Conservation (phyloP, 768 basidiomycete species). For the Rhizopogon sp. region DNA sequence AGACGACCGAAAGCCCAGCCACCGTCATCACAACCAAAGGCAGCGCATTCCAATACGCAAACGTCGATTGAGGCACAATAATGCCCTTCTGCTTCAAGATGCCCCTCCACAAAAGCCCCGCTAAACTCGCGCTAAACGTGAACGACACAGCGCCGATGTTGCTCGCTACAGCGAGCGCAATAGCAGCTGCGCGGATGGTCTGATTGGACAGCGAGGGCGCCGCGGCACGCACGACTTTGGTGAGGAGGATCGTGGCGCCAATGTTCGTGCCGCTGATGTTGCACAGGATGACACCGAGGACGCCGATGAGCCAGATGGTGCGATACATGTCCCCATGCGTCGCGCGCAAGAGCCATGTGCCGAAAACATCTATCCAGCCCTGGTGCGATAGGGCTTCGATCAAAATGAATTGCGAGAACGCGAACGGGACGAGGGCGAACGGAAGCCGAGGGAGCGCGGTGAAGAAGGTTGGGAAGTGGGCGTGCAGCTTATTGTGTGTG, state of each 20-base stretch:
- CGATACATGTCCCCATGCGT: constrained; percentile 38
- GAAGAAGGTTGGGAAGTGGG: constrained; percentile 66
- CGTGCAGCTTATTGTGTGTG: constrained; percentile 9
- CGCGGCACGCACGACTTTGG: constrained; percentile 65
- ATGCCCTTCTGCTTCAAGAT: constrained; percentile 76
- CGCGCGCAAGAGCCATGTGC: constrained; percentile 53
- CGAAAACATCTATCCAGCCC: constrained; percentile 88
- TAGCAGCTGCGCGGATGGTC: constrained; percentile 50
- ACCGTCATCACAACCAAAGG: constrained; percentile 63
- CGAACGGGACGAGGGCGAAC: constrained; percentile 81
- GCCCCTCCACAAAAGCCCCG: constrained; percentile 78
- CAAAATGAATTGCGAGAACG: constrained; percentile 92
- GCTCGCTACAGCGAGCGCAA: constrained; percentile 77
- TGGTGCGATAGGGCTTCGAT: constrained; percentile 77
- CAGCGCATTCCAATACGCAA: constrained; percentile 68
- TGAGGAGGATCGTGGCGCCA: constrained; percentile 84
- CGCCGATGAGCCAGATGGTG: constrained; percentile 62
- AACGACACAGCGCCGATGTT: constrained; percentile 91
- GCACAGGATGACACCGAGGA: constrained; percentile 70
- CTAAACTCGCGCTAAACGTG: constrained; percentile 84
- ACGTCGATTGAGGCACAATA: constrained; percentile 50
- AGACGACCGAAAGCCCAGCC: constrained; percentile 65
- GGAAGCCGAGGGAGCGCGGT: constrained; percentile 67
- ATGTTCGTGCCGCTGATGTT: constrained; percentile 89
- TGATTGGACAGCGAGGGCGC: constrained; percentile 25